Evolutionary conservation across 192 early-diverging fungal species (phyloP), one percentile per base, ranked within the genome.

Genomic region (Backusella circina): DNA sequence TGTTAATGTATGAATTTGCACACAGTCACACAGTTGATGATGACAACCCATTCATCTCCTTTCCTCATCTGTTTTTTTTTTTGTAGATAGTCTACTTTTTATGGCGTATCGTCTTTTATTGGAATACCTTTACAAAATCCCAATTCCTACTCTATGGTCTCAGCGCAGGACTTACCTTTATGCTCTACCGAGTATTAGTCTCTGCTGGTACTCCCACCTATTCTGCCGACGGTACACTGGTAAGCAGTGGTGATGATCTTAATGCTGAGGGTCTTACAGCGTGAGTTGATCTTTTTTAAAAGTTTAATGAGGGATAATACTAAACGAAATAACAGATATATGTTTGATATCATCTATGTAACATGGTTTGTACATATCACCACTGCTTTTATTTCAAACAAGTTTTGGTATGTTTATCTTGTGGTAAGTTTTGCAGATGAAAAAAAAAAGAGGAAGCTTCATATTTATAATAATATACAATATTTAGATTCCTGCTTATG

Each of bases 281-380:
- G 84, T 86, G 83, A 84, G 82, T 84, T 6, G 35, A 72, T 47
- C n/a, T n/a, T n/a, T n/a, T n/a, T n/a, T n/a, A n/a, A n/a, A n/a
- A n/a, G n/a, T n/a, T n/a, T n/a, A n/a, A n/a, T n/a, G n/a, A n/a
- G n/a, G n/a, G n/a, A n/a, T n/a, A n/a, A n/a, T n/a, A n/a, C n/a
- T n/a, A n/a, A n/a, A n/a, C n/a, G n/a, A n/a, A n/a, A 50, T 44
- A 75, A 68, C 85, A 92, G 91, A 36, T 94, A 94, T 71, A 90
- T 91, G 81, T 95, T 94, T 78, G 94, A 95, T 71, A 88, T 94
- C 64, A 92, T 95, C 66, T 95, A 95, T 66, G 85, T 95, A 36
- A 90, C 92, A 21, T 94, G 93, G 93, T 88, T 91, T 70, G 91
- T 91, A 37, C 91, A 93, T 78, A 75, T 90, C 38, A 82, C 83